Conservation (phyloP, 1,139 yeast genomes). For the Yamadazyma diddensiae region DNA sequence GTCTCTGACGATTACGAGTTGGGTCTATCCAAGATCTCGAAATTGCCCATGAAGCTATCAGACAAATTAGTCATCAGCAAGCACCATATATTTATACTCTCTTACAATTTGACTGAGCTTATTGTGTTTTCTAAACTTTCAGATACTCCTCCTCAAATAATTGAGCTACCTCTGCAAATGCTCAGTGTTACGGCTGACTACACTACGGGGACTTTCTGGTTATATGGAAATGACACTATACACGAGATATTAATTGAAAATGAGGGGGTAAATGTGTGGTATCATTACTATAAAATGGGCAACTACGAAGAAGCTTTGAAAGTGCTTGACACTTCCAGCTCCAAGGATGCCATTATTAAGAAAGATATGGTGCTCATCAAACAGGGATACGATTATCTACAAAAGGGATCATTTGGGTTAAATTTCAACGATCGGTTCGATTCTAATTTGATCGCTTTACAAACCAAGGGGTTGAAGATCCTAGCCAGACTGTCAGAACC, state of each 20-base stretch:
- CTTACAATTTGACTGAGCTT: slow-evolving; percentile 14
- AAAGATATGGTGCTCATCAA: slow-evolving; percentile 56
- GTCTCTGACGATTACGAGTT: slow-evolving; percentile 30
- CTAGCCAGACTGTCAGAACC: slow-evolving; percentile 67
- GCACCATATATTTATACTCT: slow-evolving; percentile 26
- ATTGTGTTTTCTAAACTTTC: slow-evolving; percentile 26
- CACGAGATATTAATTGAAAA: slow-evolving; percentile 58
- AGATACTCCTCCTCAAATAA: slow-evolving; percentile 11
- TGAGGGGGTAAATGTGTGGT: slow-evolving; percentile 79
- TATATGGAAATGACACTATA: slow-evolving; percentile 19
- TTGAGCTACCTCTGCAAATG: slow-evolving; percentile 32
- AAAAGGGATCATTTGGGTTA: slow-evolving; percentile 41
- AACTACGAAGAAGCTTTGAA: slow-evolving; percentile 68
- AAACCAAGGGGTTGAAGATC: slow-evolving; percentile 55
- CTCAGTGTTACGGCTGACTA: slow-evolving; percentile 63
- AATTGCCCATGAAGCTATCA: slow-evolving; percentile 11
- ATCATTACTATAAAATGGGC: slow-evolving; percentile 57
- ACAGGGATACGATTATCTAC: slow-evolving; percentile 61
- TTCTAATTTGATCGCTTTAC: slow-evolving; percentile 22
- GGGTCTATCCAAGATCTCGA: slow-evolving; percentile 18
- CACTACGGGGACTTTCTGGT: slow-evolving; percentile 27
- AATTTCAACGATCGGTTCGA: slow-evolving; percentile 17
- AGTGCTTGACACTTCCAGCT: slow-evolving; percentile 26
- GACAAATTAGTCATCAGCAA: slow-evolving; percentile 18
- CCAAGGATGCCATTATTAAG: slow-evolving; percentile 13